Evolutionary conservation across 306 rosid genomes (phyloP), one percentile per base, ranked within the genome.

Genomic region (Gastrolobium bilobum): DNA sequence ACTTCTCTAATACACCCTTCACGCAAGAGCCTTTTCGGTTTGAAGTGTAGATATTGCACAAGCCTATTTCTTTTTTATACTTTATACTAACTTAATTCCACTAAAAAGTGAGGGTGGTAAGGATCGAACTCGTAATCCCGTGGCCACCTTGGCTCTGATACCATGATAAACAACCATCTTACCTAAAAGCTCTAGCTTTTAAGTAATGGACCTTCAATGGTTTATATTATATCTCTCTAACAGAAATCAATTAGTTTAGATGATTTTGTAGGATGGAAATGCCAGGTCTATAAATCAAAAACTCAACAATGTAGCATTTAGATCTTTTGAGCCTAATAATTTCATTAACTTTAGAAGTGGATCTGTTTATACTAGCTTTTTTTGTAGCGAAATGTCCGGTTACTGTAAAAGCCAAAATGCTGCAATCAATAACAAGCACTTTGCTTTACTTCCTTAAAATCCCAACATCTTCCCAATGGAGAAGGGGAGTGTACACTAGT

Each of bases 271-370:
- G 68, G 68, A 52, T 46, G 65, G 9, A 65, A 53, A 66, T 83
- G 72, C 31, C 58, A 68, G 64, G 68, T 79, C 79, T 68, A n/a
- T 60, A 75, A 57, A 70, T 14, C 46, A 37, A 53, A 63, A 74
- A 53, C 57, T 79, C 74, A 60, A 44, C 15, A 44, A 34, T 37
- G 66, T 38, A 9, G 43, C 50, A 56, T 46, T 26, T 34, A 20
- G 48, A 13, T 62, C 20, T 34, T 40, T 42, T 43, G 7, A 3
- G 9, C 37, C 59, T 20, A 1, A 14, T 29, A 54, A 71, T 76
- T 71, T 33, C 53, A 34, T 60, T 40, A 43, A 65, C 42, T 44
- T 63, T 34, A 61, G 57, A 74, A 38, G 61, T 60, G 56, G 39
- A 68, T 68, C 68, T 43, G 31, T 68, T 62, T 31, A 48, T 62